These are phyloP conservation scores for Hypholoma fasciculare DNA, from an alignment of 768 basidiomycete species.

Conservation along the genomic window DNA sequence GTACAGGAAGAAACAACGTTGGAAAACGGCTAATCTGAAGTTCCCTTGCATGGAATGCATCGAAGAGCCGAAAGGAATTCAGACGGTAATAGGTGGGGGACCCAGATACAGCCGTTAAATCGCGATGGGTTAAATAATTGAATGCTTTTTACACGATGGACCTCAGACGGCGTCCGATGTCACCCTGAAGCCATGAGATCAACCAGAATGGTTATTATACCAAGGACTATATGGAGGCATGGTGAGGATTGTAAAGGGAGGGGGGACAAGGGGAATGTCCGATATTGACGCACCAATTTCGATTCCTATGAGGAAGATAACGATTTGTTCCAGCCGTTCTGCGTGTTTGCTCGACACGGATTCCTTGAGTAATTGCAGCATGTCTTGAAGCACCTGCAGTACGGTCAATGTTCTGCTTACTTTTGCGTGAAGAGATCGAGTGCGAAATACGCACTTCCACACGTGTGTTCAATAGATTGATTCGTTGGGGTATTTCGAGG, in stretches of 20 bases:
- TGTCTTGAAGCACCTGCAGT: constrained; percentile 87
- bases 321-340: constrained; percentile 90
- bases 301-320: constrained; percentile 87
- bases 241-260: not conserved
- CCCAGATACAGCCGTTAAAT: not conserved
- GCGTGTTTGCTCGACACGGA: constrained; percentile 89
- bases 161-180: not conserved
- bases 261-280: not conserved
- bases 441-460: constrained; percentile 64
- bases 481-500: constrained; percentile 92
- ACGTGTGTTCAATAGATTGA: constrained; percentile 89
- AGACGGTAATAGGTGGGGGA: not conserved
- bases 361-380: constrained; percentile 94
- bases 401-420: not conserved
- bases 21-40: not conserved
- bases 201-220: constrained; percentile 88
- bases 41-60: not conserved
- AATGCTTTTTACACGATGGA: not conserved
- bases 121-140: not conserved
- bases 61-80: not conserved
- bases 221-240: constrained; percentile 56
- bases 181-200: constrained; percentile 57
- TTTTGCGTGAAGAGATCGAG: too few species aligned
- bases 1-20: not conserved
- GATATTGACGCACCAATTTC: constrained; percentile 64